These are phyloP conservation scores for Sarocladium brachiariae DNA, from an alignment of 2,329 filamentous ascomycete genomes.

Conservation along the genomic window DNA sequence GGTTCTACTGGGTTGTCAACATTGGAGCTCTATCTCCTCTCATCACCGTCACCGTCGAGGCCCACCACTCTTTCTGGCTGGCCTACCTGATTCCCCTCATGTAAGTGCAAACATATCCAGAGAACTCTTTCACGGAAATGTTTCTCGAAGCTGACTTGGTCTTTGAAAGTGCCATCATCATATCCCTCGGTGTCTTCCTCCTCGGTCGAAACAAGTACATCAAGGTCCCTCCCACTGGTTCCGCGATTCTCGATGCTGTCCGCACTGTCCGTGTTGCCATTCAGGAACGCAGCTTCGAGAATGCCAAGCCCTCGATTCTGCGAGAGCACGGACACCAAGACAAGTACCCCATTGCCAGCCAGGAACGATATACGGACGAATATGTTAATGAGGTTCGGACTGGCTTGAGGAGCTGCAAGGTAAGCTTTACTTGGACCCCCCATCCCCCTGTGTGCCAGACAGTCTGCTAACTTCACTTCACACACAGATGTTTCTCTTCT, in stretches of 20 bases:
- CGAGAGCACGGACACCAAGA: constrained; percentile 14
- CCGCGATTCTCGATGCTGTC: constrained; percentile 60
- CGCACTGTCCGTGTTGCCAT: constrained; percentile 35
- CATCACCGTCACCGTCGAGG: constrained; percentile 62
- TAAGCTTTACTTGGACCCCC: constrained; percentile 7
- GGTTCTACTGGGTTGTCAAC: constrained; percentile 71
- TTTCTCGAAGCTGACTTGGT: constrained; percentile 34
- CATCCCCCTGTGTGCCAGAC: neutral
- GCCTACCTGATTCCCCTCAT: constrained; percentile 39
- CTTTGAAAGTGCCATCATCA: constrained; percentile 42
- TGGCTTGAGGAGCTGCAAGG: constrained; percentile 19
- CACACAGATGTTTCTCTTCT: constrained; percentile 4
- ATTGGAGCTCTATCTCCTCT: constrained; percentile 62
- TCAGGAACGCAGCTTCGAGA: constrained; percentile 41
- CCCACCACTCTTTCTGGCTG: constrained; percentile 60
- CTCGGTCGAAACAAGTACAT: constrained; percentile 37
- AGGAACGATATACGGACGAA: constrained; percentile 18
- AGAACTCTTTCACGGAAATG: constrained; percentile 19
- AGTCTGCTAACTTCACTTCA: neutral
- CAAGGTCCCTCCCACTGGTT: constrained; percentile 51
- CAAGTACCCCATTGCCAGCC: constrained; percentile 17
- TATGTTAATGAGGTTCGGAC: constrained; percentile 18
- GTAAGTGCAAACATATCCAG: constrained; percentile 12
- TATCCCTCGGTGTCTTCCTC: constrained; percentile 22
- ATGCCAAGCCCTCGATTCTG: constrained; percentile 51